Conservation (phyloP, 768 basidiomycete species). For the Calvatia gigantea region DNA sequence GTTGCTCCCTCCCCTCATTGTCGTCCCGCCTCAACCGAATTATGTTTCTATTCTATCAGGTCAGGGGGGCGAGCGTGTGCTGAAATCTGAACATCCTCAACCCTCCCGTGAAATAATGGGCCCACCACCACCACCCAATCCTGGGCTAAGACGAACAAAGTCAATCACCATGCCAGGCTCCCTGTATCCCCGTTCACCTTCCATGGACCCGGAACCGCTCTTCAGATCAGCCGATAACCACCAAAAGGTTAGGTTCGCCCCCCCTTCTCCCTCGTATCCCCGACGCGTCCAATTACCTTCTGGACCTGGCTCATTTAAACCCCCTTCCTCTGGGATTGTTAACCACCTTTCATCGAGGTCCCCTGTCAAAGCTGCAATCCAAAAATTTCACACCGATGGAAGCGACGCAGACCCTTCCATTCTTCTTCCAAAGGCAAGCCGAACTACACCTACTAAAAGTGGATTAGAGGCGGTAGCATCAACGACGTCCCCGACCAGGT, state of each 20-base stretch:
- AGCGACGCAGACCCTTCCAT: conserved; percentile 52
- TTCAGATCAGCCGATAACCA: not conserved
- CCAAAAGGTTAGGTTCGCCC: not conserved
- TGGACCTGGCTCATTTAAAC: not conserved
- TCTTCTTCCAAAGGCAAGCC: conserved; percentile 37
- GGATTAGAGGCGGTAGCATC: conserved; percentile 23
- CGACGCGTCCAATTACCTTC: not conserved
- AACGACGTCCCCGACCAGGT: not conserved
- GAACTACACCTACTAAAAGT: conserved; percentile 22
- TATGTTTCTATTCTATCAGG: not conserved
- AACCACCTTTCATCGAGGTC: conserved; percentile 19
- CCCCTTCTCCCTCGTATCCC: not conserved
- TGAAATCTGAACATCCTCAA: not conserved
- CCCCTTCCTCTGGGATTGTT: not conserved
- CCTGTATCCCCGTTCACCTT: conserved; percentile 69
- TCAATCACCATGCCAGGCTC: conserved; percentile 76
- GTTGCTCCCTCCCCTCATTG: not conserved
- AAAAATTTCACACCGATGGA: conserved; percentile 40
- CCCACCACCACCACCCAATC: conserved; percentile 1
- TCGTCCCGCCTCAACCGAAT: not conserved
- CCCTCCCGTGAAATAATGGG: conserved; percentile 4
- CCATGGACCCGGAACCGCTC: conserved; percentile 49
- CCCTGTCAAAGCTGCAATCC: conserved; percentile 47
- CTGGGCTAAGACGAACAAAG: conserved; percentile 31
- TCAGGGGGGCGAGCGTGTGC: not conserved